phyloP scores from a whole-genome alignment of 768 basidiomycete genomes.

The Suillus fuscotomentosus region DNA sequence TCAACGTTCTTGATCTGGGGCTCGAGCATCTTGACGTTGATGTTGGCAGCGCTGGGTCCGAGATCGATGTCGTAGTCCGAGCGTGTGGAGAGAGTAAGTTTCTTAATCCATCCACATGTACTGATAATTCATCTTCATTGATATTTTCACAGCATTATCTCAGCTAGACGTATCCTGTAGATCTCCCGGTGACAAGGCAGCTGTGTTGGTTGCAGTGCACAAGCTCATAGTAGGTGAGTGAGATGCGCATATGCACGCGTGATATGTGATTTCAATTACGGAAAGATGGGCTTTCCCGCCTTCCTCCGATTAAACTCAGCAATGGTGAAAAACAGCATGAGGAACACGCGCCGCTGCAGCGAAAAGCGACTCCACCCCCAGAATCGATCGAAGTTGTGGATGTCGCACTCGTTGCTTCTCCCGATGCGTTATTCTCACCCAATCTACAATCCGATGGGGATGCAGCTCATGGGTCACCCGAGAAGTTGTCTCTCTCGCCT shows the following conservation, averaged over 20 bases:
- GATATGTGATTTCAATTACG: neutral
- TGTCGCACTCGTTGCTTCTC: conserved; percentile 1
- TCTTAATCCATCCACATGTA: neutral
- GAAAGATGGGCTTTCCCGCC: conserved; percentile 69
- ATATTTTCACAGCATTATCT: conserved; percentile 43
- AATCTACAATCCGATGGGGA: neutral
- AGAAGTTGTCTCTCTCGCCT: conserved; percentile 7
- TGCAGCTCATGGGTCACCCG: conserved; percentile 8
- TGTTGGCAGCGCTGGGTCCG: conserved; percentile 48
- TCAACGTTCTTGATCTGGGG: conserved; percentile 87
- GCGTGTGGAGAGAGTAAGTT: conserved; percentile 76
- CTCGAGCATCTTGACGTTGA: conserved; percentile 90
- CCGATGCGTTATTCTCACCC: conserved; percentile 4
- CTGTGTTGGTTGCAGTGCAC: conserved; percentile 79
- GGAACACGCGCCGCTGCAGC: conserved; percentile 17
- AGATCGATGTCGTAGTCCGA: conserved; percentile 62
- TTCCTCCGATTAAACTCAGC: conserved; percentile 75
- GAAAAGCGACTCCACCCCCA: neutral
- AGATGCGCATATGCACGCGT: neutral
- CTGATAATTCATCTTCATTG: conserved; percentile 27
- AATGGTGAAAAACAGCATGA: conserved; percentile 46
- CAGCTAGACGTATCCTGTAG: conserved; percentile 47
- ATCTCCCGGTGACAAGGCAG: conserved; percentile 77
- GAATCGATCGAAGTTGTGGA: conserved; percentile 1
- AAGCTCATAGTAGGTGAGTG: conserved; percentile 79